Evolutionary conservation across 2,329 filamentous ascomycete genomes (phyloP).

Genomic region (Monosporascus sp.): DNA sequence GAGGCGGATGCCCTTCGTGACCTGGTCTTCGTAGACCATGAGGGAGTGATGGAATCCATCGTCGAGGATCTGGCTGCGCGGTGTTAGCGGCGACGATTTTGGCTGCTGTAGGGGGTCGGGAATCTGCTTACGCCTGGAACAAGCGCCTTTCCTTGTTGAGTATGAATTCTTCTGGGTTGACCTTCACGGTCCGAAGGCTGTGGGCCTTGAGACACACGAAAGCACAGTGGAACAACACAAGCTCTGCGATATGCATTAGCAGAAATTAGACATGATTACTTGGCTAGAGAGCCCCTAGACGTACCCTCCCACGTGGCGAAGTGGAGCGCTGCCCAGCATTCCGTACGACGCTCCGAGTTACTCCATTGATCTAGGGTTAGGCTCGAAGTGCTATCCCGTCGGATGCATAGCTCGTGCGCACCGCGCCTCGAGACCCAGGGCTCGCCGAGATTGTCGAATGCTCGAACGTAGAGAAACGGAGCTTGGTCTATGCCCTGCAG

Average conservation of each 20-base stretch:
- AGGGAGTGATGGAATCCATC: conserved; percentile 50
- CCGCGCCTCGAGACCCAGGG: conserved; percentile 46
- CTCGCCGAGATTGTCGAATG: conserved; percentile 29
- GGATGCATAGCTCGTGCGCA: conserved; percentile 50
- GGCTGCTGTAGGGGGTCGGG: neutral
- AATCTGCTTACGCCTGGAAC: conserved; percentile 49
- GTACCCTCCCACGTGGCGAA: conserved; percentile 59
- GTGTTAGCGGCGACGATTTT: neutral
- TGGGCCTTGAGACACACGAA: conserved; percentile 53
- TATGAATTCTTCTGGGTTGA: conserved; percentile 41
- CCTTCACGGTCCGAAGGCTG: conserved; percentile 37
- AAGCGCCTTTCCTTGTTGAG: conserved; percentile 44
- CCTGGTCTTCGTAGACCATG: conserved; percentile 46
- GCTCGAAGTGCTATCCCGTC: conserved; percentile 39
- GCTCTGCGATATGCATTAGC: conserved; percentile 35
- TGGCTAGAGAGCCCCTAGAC: conserved; percentile 8
- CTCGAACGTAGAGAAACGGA: conserved; percentile 44
- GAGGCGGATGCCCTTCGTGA: conserved; percentile 45
- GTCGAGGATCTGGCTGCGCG: conserved; percentile 49
- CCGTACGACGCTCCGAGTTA: conserved; percentile 33
- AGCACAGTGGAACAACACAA: conserved; percentile 54
- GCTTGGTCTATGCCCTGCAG: conserved; percentile 37
- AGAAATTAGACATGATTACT: conserved; percentile 1
- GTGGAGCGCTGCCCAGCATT: conserved; percentile 49
- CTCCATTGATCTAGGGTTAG: conserved; percentile 51